A percentile compares a stretch with the other conserved stretches of the same genome.
phyloP scores from a whole-genome alignment of 164 flowering plant species.

The Cinnamomum micranthum region DNA sequence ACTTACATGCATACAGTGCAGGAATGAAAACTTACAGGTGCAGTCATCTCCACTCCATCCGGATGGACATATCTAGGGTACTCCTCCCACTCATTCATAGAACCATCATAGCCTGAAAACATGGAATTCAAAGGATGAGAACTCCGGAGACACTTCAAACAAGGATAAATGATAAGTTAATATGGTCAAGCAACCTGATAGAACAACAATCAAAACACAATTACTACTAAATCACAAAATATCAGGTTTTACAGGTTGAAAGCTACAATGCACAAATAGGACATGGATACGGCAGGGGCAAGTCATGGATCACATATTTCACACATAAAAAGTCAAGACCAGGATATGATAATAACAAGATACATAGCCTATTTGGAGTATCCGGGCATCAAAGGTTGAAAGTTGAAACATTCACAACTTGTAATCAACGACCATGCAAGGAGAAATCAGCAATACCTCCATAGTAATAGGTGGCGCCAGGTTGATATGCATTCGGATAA shows the following conservation, averaged over 20 bases:
- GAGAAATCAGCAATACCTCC: slow-evolving; percentile 33
- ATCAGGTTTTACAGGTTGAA: neutral
- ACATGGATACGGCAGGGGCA: neutral
- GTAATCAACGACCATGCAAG: neutral
- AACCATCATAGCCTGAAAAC: slow-evolving; percentile 52
- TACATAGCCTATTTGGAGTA: too few species aligned
- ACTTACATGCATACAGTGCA: neutral
- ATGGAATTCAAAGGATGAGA: neutral
- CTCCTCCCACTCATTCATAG: slow-evolving; percentile 60
- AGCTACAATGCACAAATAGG: neutral
- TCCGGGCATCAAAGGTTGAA: neutral
- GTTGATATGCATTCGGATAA: slow-evolving; percentile 38
- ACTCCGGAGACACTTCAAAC: neutral
- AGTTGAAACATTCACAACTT: neutral
- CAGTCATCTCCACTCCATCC: slow-evolving; percentile 61
- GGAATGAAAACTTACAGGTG: slow-evolving; percentile 36
- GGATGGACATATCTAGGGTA: slow-evolving; percentile 43
- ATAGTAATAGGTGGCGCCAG: slow-evolving; percentile 38
- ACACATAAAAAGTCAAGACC: neutral
- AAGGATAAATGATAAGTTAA: neutral
- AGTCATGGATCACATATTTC: neutral
- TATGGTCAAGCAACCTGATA: neutral
- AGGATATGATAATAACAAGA: neutral
- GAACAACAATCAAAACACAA: neutral
- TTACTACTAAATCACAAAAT: neutral